Percentiles rank a stretch among this genome's conserved stretches.
These are phyloP conservation scores for Balakata baccata DNA, from an alignment of 345 rosid genomes.

Conservation along the genomic window DNA sequence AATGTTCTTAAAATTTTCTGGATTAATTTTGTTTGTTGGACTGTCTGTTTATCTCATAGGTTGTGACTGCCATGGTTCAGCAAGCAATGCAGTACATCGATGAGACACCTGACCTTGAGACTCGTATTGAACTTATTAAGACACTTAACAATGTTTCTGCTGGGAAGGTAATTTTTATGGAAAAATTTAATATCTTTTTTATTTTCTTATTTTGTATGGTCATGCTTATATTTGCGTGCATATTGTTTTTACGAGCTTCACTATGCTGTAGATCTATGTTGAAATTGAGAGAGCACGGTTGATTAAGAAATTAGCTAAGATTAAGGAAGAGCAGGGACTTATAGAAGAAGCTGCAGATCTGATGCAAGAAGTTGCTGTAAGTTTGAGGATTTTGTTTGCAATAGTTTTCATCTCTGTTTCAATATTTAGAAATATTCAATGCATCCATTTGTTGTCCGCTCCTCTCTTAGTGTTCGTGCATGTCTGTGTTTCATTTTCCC, in stretches of 20 bases:
- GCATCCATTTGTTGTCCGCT: not conserved
- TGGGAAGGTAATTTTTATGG: slow-evolving; percentile 60
- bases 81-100: slow-evolving; percentile 96
- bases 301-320: slow-evolving; percentile 83
- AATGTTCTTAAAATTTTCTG: not conserved
- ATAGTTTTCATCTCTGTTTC: not conserved
- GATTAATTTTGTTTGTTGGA: too few species aligned
- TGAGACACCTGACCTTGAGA: slow-evolving; percentile 84
- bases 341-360: slow-evolving; percentile 96
- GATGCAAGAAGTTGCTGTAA: slow-evolving; percentile 98
- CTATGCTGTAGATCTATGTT: slow-evolving; percentile 66
- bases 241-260: slow-evolving; percentile 1
- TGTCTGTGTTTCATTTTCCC: not conserved
- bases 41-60: slow-evolving; percentile 39
- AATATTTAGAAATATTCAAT: not conserved
- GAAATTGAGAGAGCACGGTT: slow-evolving; percentile 93
- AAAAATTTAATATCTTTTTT: not conserved
- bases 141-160: slow-evolving; percentile 73
- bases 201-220: not conserved
- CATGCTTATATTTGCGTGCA: not conserved
- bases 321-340: slow-evolving; percentile 82
- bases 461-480: not conserved
- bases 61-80: slow-evolving; percentile 95
- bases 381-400: slow-evolving; percentile 20
- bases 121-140: slow-evolving; percentile 85